Percentiles rank a stretch among this genome's conserved stretches.
These are phyloP conservation scores for Chaetomium tenue DNA, from an alignment of 495 filamentous ascomycete genomes.

Conservation along the genomic window DNA sequence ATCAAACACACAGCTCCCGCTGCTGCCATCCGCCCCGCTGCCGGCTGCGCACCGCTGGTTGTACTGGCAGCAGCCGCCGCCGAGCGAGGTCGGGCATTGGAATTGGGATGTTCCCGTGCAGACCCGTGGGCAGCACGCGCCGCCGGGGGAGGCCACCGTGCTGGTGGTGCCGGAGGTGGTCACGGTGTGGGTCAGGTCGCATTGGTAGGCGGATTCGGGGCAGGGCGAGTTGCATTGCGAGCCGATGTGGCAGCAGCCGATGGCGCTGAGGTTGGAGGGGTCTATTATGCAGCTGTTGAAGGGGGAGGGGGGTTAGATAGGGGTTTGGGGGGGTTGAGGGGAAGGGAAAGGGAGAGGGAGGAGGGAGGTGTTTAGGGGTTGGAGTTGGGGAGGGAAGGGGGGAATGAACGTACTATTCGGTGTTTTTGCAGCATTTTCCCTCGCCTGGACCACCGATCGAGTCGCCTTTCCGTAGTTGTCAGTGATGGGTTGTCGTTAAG, in stretches of 20 bases:
- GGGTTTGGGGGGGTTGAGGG: not conserved
- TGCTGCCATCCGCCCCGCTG: not conserved
- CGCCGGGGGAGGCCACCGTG: not conserved
- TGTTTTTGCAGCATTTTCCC: constrained; percentile 22
- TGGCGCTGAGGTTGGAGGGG: constrained; percentile 16
- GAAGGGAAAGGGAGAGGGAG: not conserved
- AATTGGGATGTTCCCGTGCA: constrained; percentile 40
- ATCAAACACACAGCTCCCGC: constrained; percentile 26
- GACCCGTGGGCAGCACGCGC: constrained; percentile 42
- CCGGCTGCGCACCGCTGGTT: constrained; percentile 36
- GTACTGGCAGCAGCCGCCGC: constrained; percentile 48
- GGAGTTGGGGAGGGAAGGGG: too few species aligned
- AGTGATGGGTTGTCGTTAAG: not conserved
- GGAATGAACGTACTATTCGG: constrained; percentile 20
- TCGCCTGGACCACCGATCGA: constrained; percentile 22
- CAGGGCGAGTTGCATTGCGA: constrained; percentile 39
- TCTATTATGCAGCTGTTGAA: constrained; percentile 34
- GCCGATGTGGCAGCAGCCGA: constrained; percentile 44
- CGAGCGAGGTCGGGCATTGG: constrained; percentile 32
- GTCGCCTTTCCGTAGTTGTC: constrained; percentile 10
- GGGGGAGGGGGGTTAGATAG: not conserved
- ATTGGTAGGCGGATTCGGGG: constrained; percentile 23
- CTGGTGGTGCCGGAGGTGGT: constrained; percentile 21
- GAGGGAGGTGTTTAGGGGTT: not conserved
- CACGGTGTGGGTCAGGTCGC: constrained; percentile 26